These are phyloP conservation scores for Ustilago xerochloae DNA, from an alignment of 1,284 basidiomycete species.

Conservation along the genomic window DNA sequence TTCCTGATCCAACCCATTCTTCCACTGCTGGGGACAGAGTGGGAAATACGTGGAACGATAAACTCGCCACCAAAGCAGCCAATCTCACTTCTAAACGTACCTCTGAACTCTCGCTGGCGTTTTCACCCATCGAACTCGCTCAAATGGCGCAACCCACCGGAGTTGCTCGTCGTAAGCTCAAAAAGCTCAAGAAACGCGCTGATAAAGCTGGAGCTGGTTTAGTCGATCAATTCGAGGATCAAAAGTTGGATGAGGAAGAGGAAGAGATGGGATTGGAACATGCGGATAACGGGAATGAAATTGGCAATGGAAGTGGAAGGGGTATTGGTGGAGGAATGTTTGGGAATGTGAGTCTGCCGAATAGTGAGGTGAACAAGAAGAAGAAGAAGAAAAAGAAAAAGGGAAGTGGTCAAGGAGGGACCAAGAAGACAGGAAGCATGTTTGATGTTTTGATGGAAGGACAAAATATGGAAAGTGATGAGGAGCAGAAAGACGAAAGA, in stretches of 20 bases:
- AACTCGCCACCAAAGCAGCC: constrained; percentile 27
- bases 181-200: constrained; percentile 48
- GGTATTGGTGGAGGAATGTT: constrained; percentile 33
- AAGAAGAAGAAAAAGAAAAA: background rate
- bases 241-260: constrained; percentile 16
- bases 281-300: background rate
- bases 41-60: constrained; percentile 20
- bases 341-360: constrained; percentile 4
- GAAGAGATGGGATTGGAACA: too few species aligned
- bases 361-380: too few species aligned
- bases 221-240: constrained; percentile 23
- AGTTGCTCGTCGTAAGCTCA: constrained; percentile 26
- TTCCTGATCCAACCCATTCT: background rate
- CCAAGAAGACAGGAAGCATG: constrained; percentile 36
- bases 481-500: constrained; percentile 2
- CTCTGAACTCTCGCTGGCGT: constrained; percentile 34
- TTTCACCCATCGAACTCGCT: constrained; percentile 32
- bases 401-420: background rate
- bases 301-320: background rate
- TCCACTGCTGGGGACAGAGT: background rate
- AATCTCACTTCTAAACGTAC: constrained; percentile 13
- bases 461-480: constrained; percentile 18
- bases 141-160: constrained; percentile 28
- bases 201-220: constrained; percentile 44
- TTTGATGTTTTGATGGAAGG: constrained; percentile 35